A percentile compares a stretch with the other conserved stretches of the same genome.
Evolutionary conservation across 495 filamentous ascomycete species (phyloP).

Genomic region (Hypoxylon fragiforme): DNA sequence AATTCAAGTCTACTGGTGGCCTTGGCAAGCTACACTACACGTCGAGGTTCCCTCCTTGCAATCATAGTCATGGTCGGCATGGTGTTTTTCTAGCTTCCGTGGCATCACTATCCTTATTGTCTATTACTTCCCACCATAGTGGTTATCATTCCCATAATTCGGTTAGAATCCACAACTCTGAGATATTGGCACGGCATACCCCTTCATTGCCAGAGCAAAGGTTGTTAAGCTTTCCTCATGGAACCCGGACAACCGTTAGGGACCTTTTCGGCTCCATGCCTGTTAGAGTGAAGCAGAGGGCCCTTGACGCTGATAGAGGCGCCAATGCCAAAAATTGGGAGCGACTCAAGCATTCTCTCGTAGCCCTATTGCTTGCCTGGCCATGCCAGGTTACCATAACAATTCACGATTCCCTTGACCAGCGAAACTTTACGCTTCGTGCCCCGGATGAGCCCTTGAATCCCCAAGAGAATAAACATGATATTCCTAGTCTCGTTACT

Average conservation of each 20-base stretch:
- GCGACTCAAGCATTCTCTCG: conserved; percentile 58
- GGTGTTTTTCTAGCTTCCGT: conserved; percentile 81
- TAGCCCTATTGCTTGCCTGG: conserved; percentile 71
- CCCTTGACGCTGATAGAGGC: conserved; percentile 59
- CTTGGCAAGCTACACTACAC: conserved; percentile 81
- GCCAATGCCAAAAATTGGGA: conserved; percentile 63
- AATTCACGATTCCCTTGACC: conserved; percentile 43
- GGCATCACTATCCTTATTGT: conserved; percentile 73
- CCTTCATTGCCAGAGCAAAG: conserved; percentile 66
- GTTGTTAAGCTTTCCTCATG: conserved; percentile 61
- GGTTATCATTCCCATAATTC: conserved; percentile 67
- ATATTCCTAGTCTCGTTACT: conserved; percentile 30
- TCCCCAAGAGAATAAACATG: conserved; percentile 2
- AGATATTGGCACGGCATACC: conserved; percentile 65
- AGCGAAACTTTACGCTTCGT: conserved; percentile 23
- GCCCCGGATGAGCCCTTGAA: conserved; percentile 11
- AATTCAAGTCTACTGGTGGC: conserved; percentile 72
- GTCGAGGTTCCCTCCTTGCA: conserved; percentile 63
- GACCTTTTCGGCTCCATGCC: conserved; percentile 96
- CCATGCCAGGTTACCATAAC: conserved; percentile 47
- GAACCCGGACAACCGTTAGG: conserved; percentile 78
- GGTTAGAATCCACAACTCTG: conserved; percentile 71
- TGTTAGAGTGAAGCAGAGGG: conserved; percentile 86
- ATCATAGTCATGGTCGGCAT: conserved; percentile 63
- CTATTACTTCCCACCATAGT: conserved; percentile 75